Base-by-base conservation (phyloP, 108 stramenopile species). In the Nannochloropsis oceanica region DNA sequence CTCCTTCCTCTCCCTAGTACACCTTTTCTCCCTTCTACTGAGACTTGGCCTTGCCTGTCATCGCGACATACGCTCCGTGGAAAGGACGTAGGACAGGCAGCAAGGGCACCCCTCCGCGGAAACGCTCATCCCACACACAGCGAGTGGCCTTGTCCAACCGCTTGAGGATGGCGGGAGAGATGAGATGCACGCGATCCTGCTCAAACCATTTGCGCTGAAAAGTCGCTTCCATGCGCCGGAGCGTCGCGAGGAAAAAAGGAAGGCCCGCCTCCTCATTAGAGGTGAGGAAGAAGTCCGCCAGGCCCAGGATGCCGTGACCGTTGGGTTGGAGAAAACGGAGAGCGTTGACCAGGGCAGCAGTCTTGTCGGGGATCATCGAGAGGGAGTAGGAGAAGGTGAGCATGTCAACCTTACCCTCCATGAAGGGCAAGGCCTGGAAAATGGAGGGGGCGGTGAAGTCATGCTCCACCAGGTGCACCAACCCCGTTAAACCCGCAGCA, bases 321-420 rank as follows among this genome's bases (percentile, higher is more conserved):
- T 43, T 34, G 73, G 87, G 86, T 81, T 89, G 86, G 42, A 90
- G 84, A 26, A 90, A 80, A 22, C 26, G 34, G 7, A 12, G 22
- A 50, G 84, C 84, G 25, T 82, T 83, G 11, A 50, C 42, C n/a
- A 90, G 26, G 46, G 87, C 84, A 26, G 43, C 79, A 42, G 44
- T 22, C 79, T 84, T 50, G 83, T 89, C 81, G 42, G 90, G 90
- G 59, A 91, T 91, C 90, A 89, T 89, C 25, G 86, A 81, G 83
- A 91, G 88, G 42, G 86, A 87, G 82, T 89, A 91, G 85, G 86
- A 84, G 83, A 89, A 84, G 25, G 90, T 89, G 20, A 91, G 83
- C 14, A 85, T 43, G 81, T 86, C 86, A 12, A 50, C 87, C n/a
- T 11, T 83, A 24, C 83, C 81, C 24, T 22, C 79, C 27, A 22